phyloP scores from a whole-genome alignment of 345 rosid genomes.

The Citrus glauca region DNA sequence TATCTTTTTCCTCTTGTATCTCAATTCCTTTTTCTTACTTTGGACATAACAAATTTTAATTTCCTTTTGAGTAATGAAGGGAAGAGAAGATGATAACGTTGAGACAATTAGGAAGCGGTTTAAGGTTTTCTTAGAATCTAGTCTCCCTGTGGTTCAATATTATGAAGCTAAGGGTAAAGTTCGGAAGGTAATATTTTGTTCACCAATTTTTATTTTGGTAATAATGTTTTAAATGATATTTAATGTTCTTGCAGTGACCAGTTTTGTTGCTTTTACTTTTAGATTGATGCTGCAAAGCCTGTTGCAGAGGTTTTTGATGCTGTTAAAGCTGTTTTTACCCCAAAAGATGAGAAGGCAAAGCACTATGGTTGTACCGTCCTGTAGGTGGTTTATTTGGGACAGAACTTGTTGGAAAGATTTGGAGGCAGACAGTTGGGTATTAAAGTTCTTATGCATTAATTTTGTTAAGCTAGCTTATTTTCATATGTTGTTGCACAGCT shows the following conservation, averaged over 20 bases:
- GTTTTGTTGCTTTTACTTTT: conserved; percentile 10
- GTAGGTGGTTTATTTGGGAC: neutral
- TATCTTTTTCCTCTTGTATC: neutral
- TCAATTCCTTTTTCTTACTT: neutral
- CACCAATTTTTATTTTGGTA: neutral
- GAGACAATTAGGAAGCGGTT: conserved; percentile 65
- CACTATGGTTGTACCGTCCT: conserved; percentile 1
- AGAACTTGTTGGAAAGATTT: neutral
- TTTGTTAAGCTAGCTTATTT: neutral
- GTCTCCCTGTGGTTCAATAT: conserved; percentile 51
- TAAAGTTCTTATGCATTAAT: neutral
- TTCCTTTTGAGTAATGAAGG: conserved; percentile 35
- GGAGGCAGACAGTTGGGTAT: neutral
- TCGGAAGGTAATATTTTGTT: conserved; percentile 40
- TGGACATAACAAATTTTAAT: neutral
- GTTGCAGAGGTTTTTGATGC: conserved; percentile 59
- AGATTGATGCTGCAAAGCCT: conserved; percentile 75
- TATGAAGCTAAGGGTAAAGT: conserved; percentile 56
- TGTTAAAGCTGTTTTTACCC: conserved; percentile 42
- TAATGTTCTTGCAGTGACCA: neutral
- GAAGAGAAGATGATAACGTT: conserved; percentile 73
- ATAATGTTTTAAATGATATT: neutral
- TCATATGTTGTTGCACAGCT: too few species aligned
- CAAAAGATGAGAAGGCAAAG: conserved; percentile 47
- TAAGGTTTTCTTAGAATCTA: conserved; percentile 58